Percentiles rank a stretch among this genome's conserved stretches.
These are phyloP conservation scores for Escallonia rubra DNA, from an alignment of 129 eudicot species.

Conservation along the genomic window DNA sequence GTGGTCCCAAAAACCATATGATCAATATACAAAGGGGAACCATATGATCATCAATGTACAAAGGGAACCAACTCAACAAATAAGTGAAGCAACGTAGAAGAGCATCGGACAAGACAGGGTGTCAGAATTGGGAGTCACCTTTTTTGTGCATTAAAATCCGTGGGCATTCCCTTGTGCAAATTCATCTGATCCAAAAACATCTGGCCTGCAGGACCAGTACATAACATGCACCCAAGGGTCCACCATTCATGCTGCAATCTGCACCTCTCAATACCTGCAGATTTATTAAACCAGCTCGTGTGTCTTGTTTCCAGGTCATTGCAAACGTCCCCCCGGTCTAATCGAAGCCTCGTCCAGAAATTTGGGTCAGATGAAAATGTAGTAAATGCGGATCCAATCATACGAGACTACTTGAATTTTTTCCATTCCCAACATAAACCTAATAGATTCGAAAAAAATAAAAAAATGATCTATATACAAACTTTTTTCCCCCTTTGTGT, in stretches of 20 bases:
- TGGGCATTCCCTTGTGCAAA: not conserved
- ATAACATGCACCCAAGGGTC: too few relatives aligned
- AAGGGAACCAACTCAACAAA: too few relatives aligned
- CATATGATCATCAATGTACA: not conserved
- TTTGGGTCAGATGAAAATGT: too few relatives aligned
- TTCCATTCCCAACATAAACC: too few relatives aligned
- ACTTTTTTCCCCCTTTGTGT: too few relatives aligned
- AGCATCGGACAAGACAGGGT: not conserved
- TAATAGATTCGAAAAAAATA: too few relatives aligned
- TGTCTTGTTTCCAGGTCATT: not conserved
- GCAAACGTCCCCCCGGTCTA: too few relatives aligned
- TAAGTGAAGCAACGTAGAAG: not conserved
- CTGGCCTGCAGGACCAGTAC: not conserved
- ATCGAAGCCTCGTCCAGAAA: too few relatives aligned
- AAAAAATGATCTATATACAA: too few relatives aligned
- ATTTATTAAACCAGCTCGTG: not conserved
- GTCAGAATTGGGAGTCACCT: not conserved
- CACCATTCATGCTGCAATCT: too few relatives aligned
- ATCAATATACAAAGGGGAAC: not conserved
- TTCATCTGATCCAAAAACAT: not conserved
- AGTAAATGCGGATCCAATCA: too few relatives aligned
- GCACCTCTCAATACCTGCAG: not conserved
- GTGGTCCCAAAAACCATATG: not conserved
- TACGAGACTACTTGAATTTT: too few relatives aligned
- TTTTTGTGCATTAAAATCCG: not conserved